These are phyloP conservation scores for Cairneyella variabilis DNA, from an alignment of 495 filamentous ascomycete species.

Conservation along the genomic window DNA sequence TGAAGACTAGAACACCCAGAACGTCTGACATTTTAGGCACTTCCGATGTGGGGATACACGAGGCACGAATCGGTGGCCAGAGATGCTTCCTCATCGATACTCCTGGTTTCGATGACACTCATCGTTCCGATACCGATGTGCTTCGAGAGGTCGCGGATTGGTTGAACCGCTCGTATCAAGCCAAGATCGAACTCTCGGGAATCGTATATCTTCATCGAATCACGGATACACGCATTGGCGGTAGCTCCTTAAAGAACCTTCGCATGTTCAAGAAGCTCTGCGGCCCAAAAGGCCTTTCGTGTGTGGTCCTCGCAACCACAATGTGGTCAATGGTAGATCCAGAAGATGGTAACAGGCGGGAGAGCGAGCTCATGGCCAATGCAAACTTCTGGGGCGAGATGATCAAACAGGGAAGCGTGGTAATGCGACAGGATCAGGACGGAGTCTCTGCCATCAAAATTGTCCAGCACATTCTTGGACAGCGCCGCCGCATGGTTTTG, in stretches of 20 bases:
- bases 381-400: background rate
- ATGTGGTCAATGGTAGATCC: conserved; percentile 31
- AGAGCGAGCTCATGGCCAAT: background rate
- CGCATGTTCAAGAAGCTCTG: conserved; percentile 33
- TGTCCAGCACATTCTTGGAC: background rate
- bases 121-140: conserved; percentile 33
- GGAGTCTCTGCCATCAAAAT: background rate
- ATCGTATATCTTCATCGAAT: conserved; percentile 38
- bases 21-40: background rate
- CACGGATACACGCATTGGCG: conserved; percentile 26
- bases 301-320: conserved; percentile 37
- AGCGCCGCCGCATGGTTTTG: background rate
- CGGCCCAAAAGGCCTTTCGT: conserved; percentile 28
- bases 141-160: conserved; percentile 33
- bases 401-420: background rate
- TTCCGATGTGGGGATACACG: background rate
- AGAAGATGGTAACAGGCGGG: background rate
- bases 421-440: background rate
- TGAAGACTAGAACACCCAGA: background rate
- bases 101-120: conserved; percentile 42
- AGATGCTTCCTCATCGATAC: conserved; percentile 40
- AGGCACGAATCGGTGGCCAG: conserved; percentile 14
- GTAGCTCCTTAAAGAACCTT: conserved; percentile 30
- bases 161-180: conserved; percentile 19
- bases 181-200: conserved; percentile 24